phyloP scores from a whole-genome alignment of 2,329 filamentous ascomycete genomes.

The Nannizzia gypsea region DNA sequence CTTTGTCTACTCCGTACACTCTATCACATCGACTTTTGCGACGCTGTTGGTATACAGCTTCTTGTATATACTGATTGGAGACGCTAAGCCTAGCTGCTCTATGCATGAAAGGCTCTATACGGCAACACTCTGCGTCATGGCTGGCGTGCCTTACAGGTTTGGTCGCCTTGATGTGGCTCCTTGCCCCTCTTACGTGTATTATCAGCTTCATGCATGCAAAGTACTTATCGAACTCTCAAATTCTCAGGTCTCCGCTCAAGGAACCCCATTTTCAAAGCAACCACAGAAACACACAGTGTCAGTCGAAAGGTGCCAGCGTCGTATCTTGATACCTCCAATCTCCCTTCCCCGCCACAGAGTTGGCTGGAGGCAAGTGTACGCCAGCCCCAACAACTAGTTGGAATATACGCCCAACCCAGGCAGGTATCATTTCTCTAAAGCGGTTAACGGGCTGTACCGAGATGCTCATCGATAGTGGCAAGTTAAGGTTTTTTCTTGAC shows the following conservation, averaged over 20 bases:
- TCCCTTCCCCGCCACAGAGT: not conserved
- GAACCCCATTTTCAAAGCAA: no score
- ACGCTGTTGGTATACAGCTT: no score
- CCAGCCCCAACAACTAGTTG: not conserved
- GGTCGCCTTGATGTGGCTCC: not conserved
- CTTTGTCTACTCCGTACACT: not conserved
- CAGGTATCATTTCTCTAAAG: not conserved
- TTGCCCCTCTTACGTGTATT: not conserved
- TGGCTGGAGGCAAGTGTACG: not conserved
- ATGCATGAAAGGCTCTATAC: no score
- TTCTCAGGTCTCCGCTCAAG: not conserved
- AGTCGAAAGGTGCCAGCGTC: no score
- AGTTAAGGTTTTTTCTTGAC: not conserved
- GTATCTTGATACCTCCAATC: not conserved
- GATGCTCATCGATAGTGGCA: not conserved
- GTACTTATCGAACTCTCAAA: not conserved
- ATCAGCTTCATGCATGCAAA: not conserved
- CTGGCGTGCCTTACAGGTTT: no score
- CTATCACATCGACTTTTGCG: no score
- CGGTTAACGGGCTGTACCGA: not conserved
- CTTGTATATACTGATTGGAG: no score
- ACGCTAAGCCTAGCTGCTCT: no score
- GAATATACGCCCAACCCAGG: no score
- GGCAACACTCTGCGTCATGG: no score
- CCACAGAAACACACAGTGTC: no score